Conservation (phyloP, 1,284 basidiomycete species). For the Ganoderma meredithae region DNA sequence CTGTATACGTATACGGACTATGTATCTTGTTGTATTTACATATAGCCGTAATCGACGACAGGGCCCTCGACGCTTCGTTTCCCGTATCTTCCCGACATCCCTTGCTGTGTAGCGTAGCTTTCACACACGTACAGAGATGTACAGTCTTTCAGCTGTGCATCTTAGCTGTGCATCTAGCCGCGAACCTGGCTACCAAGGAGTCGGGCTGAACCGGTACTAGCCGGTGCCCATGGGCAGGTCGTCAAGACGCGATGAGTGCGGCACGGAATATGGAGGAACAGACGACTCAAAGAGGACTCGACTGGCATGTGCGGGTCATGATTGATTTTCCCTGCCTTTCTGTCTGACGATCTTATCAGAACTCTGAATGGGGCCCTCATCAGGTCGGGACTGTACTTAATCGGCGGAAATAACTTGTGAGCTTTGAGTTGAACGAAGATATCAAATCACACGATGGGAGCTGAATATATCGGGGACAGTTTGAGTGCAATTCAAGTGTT, state of each 20-base stretch:
- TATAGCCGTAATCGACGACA: slow-evolving; percentile 8
- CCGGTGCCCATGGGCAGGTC: neutral
- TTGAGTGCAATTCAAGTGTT: no score
- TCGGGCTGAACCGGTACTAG: neutral
- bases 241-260: neutral
- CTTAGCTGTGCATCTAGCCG: neutral
- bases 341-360: no score
- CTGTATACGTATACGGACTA: slow-evolving; percentile 7
- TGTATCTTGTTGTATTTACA: neutral
- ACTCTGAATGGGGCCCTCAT: no score
- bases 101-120: neutral
- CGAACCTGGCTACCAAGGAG: neutral
- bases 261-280: no score
- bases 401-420: no score
- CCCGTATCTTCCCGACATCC: neutral
- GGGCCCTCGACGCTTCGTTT: neutral
- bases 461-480: no score
- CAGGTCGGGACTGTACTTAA: no score
- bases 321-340: neutral
- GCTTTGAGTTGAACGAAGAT: no score
- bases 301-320: neutral
- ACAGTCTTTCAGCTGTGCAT: neutral
- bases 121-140: neutral
- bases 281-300: no score
- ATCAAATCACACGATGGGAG: no score